Evolutionary conservation across 2,329 filamentous ascomycete species (phyloP).

Genomic region (Fusarium sp.): DNA sequence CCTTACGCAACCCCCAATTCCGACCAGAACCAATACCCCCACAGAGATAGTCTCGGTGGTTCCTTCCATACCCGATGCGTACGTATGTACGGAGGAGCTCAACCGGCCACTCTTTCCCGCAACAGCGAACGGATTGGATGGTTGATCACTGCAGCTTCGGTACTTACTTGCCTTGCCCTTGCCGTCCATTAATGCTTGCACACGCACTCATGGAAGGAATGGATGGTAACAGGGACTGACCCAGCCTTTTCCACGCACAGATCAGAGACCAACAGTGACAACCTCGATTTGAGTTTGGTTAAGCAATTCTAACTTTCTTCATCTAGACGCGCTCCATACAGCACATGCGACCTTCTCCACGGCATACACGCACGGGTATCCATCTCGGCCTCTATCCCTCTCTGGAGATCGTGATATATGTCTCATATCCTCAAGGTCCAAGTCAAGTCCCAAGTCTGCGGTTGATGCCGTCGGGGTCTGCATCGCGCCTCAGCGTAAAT

Average conservation of each 20-base stretch:
- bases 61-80: not conserved
- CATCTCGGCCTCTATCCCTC: not conserved
- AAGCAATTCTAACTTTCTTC: not conserved
- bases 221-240: constrained; percentile 3
- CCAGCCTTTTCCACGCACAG: not conserved
- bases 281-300: not conserved
- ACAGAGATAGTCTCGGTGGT: constrained; percentile 15
- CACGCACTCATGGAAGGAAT: not conserved
- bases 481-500: constrained; percentile 17
- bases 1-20: constrained; percentile 20
- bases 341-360: not conserved
- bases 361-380: not conserved
- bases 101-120: not conserved
- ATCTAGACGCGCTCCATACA: not conserved
- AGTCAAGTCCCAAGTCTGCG: constrained; percentile 18
- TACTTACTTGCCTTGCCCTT: constrained; percentile 6
- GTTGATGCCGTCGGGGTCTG: constrained; percentile 27
- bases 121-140: not conserved
- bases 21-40: constrained; percentile 17
- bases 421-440: not conserved
- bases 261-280: constrained; percentile 1
- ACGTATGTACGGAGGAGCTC: constrained; percentile 6
- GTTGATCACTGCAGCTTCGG: constrained; percentile 1
- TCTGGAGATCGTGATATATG: constrained; percentile 4
- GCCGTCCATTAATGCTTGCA: not conserved